These are phyloP conservation scores for Melaleuca quinquenervia DNA, from an alignment of 345 rosid species.

Conservation along the genomic window DNA sequence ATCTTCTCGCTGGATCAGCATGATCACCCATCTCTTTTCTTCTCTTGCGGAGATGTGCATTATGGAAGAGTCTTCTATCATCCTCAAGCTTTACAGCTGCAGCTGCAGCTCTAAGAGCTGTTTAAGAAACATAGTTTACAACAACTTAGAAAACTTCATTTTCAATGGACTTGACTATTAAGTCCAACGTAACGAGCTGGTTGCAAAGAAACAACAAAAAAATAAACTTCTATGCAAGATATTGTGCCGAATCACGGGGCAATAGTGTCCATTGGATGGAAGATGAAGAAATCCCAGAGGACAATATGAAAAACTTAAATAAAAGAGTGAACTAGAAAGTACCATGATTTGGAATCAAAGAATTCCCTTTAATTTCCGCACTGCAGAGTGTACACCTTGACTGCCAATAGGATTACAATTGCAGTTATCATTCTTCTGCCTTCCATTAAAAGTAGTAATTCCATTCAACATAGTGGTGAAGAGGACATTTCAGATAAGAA, in stretches of 20 bases:
- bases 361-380: slow-evolving; percentile 58
- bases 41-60: slow-evolving; percentile 84
- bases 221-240: neutral
- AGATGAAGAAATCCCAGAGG: neutral
- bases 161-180: neutral
- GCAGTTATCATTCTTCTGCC: slow-evolving; percentile 9
- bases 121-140: neutral
- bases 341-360: slow-evolving; percentile 84
- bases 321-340: slow-evolving; percentile 13
- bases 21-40: slow-evolving; percentile 89
- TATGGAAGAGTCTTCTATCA: slow-evolving; percentile 81
- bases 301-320: neutral
- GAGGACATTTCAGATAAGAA: neutral
- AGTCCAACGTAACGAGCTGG: neutral
- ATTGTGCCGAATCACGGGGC: neutral
- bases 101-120: slow-evolving; percentile 98
- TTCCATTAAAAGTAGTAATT: neutral
- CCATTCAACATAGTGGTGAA: neutral
- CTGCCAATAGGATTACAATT: slow-evolving; percentile 46
- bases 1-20: slow-evolving; percentile 52
- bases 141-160: neutral
- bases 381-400: slow-evolving; percentile 88
- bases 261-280: neutral
- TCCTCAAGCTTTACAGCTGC: slow-evolving; percentile 84
- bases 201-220: neutral